These are phyloP conservation scores for Citrus hindsii DNA, from an alignment of 345 rosid genomes.

Conservation along the genomic window DNA sequence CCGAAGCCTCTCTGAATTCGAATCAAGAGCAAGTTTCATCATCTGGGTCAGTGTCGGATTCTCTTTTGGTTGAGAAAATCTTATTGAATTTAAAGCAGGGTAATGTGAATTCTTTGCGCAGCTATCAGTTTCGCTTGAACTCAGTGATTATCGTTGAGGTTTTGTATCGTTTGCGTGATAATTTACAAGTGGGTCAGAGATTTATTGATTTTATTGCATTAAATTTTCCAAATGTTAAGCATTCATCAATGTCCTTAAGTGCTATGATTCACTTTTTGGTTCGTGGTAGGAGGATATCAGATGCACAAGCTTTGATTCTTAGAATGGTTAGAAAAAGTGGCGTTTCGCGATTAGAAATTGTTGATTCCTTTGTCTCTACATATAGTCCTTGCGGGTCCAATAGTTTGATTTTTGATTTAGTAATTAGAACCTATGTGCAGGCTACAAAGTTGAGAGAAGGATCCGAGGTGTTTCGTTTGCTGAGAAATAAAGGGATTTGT, in stretches of 20 bases:
- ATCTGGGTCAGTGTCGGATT: conserved; percentile 21
- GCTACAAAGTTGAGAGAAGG: conserved; percentile 82
- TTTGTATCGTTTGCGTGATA: conserved; percentile 43
- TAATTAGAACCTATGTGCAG: conserved; percentile 68
- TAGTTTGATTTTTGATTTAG: conserved; percentile 60
- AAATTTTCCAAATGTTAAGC: conserved; percentile 42
- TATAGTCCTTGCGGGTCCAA: conserved; percentile 28
- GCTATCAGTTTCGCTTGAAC: conserved; percentile 39
- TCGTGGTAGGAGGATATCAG: conserved; percentile 52
- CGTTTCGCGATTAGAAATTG: conserved; percentile 51
- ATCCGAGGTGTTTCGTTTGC: conserved; percentile 31
- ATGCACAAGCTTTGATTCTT: conserved; percentile 72
- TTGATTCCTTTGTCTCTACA: conserved; percentile 45
- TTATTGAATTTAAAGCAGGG: conserved; percentile 51
- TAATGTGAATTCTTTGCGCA: conserved; percentile 28
- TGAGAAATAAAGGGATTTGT: conserved; percentile 28
- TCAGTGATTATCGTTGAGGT: conserved; percentile 52
- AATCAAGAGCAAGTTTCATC: conserved; percentile 25
- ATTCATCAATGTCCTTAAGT: conserved; percentile 56
- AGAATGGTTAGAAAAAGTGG: conserved; percentile 80
- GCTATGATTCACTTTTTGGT: conserved; percentile 61
- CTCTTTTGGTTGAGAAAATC: conserved; percentile 61
- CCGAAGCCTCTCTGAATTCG: conserved; percentile 18
- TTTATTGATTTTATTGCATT: conserved; percentile 38
- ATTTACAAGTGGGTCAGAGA: conserved; percentile 41